A percentile compares a stretch with the other conserved stretches of the same genome.
Conservation (phyloP, 176 grass and related monocot species). For the sorghum (Sorghum bicolor) region Sorghum_bicolor_NCBIv3 NC_012871.2:76715001-76715500, state of each 20-base stretch:
- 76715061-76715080: slow-evolving; percentile 73
- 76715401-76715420: not conserved
- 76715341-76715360: not conserved
- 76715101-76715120: not conserved
- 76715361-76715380: not conserved
- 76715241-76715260: not conserved
- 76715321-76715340: not conserved
- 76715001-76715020: slow-evolving; percentile 82
- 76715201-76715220: not conserved
- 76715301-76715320: not conserved
- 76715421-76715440: not conserved
- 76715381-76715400: not conserved
- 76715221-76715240: not conserved
- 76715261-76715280: not conserved
- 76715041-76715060: slow-evolving; percentile 27
- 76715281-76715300: not conserved
- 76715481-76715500: not conserved
- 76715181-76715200: not conserved
- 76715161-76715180: not conserved
- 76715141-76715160: not conserved
- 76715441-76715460: not conserved
- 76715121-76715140: not conserved
- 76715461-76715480: not conserved
- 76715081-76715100: not conserved
- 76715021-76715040: slow-evolving; percentile 53